Conservation (phyloP, 257 asterid genomes). For the Ballota nigra region DNA sequence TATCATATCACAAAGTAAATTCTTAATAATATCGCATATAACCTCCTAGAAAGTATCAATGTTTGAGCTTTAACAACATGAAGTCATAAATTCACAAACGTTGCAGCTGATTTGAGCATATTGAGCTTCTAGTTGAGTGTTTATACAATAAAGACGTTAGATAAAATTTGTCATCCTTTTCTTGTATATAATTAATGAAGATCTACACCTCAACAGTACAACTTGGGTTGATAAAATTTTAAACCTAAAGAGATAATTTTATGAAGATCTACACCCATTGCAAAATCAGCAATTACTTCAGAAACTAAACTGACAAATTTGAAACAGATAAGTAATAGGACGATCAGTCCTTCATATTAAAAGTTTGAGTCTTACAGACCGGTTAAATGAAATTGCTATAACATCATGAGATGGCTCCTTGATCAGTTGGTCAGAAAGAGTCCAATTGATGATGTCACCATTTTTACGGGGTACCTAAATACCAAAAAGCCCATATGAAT, state of each 20-base stretch:
- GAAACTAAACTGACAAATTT: too few relatives aligned
- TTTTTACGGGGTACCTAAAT: constrained; percentile 53
- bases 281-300: too few relatives aligned
- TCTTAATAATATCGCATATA: too few relatives aligned
- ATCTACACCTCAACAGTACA: too few relatives aligned
- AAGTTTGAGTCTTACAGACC: constrained; percentile 54
- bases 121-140: constrained; percentile 63
- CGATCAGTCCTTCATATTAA: neutral
- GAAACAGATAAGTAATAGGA: too few relatives aligned
- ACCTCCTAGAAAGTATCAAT: constrained; percentile 66
- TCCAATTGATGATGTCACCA: constrained; percentile 37
- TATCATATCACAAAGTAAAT: neutral
- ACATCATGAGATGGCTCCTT: constrained; percentile 46
- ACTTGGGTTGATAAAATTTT: neutral
- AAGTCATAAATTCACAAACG: constrained; percentile 76
- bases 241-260: constrained; percentile 9
- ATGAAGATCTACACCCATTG: too few relatives aligned
- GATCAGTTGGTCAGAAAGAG: constrained; percentile 45
- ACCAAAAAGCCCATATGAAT: neutral
- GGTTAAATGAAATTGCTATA: constrained; percentile 48
- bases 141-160: constrained; percentile 42
- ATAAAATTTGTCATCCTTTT: constrained; percentile 56
- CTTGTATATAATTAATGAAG: constrained; percentile 13
- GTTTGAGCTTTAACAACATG: constrained; percentile 87
- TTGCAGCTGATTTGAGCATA: constrained; percentile 68